Base-by-base conservation (phyloP, 441 rosid genomes). In the Omphalea diandra region DNA sequence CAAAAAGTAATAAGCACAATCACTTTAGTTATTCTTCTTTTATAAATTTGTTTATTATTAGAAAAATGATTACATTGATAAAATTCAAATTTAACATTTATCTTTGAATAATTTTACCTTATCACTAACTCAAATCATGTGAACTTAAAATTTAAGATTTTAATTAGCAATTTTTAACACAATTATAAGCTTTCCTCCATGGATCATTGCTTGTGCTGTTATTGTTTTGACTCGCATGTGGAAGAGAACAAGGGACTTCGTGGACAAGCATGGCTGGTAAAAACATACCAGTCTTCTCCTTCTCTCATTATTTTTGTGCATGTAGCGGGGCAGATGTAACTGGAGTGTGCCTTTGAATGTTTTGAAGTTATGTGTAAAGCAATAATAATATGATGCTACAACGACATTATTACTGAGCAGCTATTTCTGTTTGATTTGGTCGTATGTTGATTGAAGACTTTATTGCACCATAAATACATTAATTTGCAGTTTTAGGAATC, bases 161-260 rank as follows among this genome's bases (percentile, higher is more conserved):
- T n/a, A n/a, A n/a, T n/a, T n/a, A n/a, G n/a, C n/a, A n/a, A n/a
- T n/a, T n/a, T n/a, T n/a, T n/a, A n/a, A n/a, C 94, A 0, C 73
- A 82, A 26, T 90, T 4, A 85, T 85, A 38, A 83, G 75, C 81
- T 87, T 87, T 72, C 91, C 95, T 52, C 97, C 97, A 10, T 91
- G 97, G 97, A 73, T 94, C 68, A 84, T 94, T 3, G 98, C 98
- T 18, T 90, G 91, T 73, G 66, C 84, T 3, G 90, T 94, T 6
- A 87, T 94, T n/a, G 97, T 90, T 65, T 91, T 72, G n/a, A 87
- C 89, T 29, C 97, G 97, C 41, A 90, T 84, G 79, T 87, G 94
- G 86, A 94, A 91, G 90, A 82, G 98, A 83, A 90, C 96, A 14
- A 80, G 73, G 76, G 81, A 88, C 79, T 81, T 85, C 60, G 77